Percentiles rank a stretch among this genome's conserved stretches.
Evolutionary conservation across 2,329 filamentous ascomycete genomes (phyloP).

Genomic region (Colletotrichum liriopes): DNA sequence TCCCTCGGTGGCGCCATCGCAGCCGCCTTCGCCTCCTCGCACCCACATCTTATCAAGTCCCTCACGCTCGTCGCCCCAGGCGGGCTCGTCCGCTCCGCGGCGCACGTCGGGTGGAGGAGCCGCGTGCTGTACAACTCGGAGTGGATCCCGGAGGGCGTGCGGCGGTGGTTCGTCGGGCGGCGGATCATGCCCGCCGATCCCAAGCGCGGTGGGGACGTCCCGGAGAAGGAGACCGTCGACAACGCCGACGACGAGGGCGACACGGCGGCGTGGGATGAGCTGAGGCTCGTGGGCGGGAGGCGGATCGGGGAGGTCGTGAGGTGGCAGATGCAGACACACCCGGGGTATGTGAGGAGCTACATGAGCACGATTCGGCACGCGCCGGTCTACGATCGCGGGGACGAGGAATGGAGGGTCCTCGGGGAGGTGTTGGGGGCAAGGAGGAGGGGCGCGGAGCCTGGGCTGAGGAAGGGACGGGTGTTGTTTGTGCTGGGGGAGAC

Average conservation of each 20-base stretch:
- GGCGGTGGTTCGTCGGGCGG: slow-evolving; percentile 67
- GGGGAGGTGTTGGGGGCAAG: slow-evolving; percentile 63
- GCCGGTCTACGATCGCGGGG: slow-evolving; percentile 76
- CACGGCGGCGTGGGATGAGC: slow-evolving; percentile 61
- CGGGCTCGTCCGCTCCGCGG: slow-evolving; percentile 75
- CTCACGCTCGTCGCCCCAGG: slow-evolving; percentile 78
- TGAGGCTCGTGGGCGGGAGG: slow-evolving; percentile 66
- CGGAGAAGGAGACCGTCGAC: slow-evolving; percentile 57
- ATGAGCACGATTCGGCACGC: slow-evolving; percentile 79
- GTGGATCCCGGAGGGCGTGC: slow-evolving; percentile 72
- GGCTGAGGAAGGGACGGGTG: slow-evolving; percentile 65
- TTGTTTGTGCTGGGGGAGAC: slow-evolving; percentile 76
- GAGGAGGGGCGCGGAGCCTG: slow-evolving; percentile 53
- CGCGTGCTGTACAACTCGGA: slow-evolving; percentile 75
- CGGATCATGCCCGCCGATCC: slow-evolving; percentile 60
- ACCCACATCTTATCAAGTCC: slow-evolving; percentile 75
- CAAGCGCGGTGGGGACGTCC: slow-evolving; percentile 50
- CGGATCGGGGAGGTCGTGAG: slow-evolving; percentile 74
- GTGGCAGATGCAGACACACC: slow-evolving; percentile 79
- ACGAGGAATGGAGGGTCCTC: slow-evolving; percentile 73
- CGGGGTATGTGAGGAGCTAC: slow-evolving; percentile 79
- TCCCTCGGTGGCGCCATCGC: slow-evolving; percentile 84
- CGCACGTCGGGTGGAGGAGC: slow-evolving; percentile 73
- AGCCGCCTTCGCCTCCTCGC: slow-evolving; percentile 78
- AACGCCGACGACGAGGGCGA: slow-evolving; percentile 55